Evolutionary conservation across 257 asterid species (phyloP), one percentile per base, ranked within the genome.

Genomic region (Dorcoceras hygrometricum): DNA sequence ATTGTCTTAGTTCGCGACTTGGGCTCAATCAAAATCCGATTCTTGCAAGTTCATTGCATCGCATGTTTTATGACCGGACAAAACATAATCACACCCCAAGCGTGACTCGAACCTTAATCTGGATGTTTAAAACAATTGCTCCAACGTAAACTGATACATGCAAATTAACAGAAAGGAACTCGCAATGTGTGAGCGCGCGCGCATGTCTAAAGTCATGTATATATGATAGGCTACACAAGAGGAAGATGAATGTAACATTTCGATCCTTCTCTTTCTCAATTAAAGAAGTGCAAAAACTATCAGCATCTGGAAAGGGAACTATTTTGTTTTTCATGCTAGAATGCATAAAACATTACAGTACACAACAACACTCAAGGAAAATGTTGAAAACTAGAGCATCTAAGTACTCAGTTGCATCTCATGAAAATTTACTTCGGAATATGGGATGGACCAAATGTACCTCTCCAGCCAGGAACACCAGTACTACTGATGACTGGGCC

Each of bases 381-480:
- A 7, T 53, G 19, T 60, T 22, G 31, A 61, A 70, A 46, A 25
- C 5, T 29, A 4, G 5, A 3, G 34, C 34, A 29, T 0, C 34
- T 29, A 29, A 7, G 34, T 4, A 29, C 50, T 39, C 57, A 54
- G 2, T 26, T 60, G 66, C 70, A 76, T 62, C 54, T 43, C 32
- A 76, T 50, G 54, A 65, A 39, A 62, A 7, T 71, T 75, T 75
- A 86, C 73, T 57, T 63, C 73, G 57, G 68, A 59, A 72, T 58
- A 51, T 67, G 83, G 27, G 76, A 34, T 48, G 66, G 58, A 71
- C 77, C 83, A 78, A 75, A 78, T 68, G 77, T 55, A 56, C 79
- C 84, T 62, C 70, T 80, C 83, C 84, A 72, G 19, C 73, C 46
- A 73, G 60, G 63, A 63, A 55, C 51, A 58, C 59, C 74, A 58